Evolutionary conservation across 371 early-diverging fungal genomes (phyloP).

Genomic region (Mucor racemosus): DNA sequence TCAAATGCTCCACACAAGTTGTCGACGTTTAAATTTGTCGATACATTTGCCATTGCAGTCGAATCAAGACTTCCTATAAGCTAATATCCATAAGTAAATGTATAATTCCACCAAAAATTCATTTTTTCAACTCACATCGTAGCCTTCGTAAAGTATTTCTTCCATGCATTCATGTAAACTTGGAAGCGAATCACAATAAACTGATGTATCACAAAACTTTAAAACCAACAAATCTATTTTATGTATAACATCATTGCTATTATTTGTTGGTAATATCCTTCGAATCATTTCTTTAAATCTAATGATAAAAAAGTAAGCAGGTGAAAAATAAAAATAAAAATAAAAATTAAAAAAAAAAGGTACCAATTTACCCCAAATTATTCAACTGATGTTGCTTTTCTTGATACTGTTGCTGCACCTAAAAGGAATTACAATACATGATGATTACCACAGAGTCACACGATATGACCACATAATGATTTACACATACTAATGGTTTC

Average conservation of each 20-base stretch:
- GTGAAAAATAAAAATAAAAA: not conserved
- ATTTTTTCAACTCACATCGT: not conserved
- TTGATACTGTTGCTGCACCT: slow-evolving; percentile 1
- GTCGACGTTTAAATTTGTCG: slow-evolving; percentile 19
- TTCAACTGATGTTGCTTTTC: not conserved
- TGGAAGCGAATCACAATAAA: slow-evolving; percentile 16
- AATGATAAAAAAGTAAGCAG: not conserved
- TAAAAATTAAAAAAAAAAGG: not conserved
- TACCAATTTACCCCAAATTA: slow-evolving; percentile 9
- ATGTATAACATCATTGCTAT: not conserved
- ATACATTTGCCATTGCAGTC: slow-evolving; percentile 1
- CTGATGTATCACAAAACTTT: slow-evolving; percentile 27
- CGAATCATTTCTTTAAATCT: slow-evolving; percentile 18
- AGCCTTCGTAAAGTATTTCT: slow-evolving; percentile 20
- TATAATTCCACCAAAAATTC: too few species aligned
- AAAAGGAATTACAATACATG: not conserved
- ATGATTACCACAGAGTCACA: slow-evolving; percentile 13
- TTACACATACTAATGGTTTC: not conserved
- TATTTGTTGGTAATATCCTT: not conserved
- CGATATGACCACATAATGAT: slow-evolving; percentile 18
- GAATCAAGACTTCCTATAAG: not conserved
- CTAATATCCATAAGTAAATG: not conserved
- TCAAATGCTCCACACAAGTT: slow-evolving; percentile 45
- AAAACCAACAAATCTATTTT: slow-evolving; percentile 19
- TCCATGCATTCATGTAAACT: slow-evolving; percentile 22